A percentile compares a stretch with the other conserved stretches of the same genome.
Evolutionary conservation across 2,329 filamentous ascomycete species (phyloP).

Genomic region (Cercospora sp.): DNA sequence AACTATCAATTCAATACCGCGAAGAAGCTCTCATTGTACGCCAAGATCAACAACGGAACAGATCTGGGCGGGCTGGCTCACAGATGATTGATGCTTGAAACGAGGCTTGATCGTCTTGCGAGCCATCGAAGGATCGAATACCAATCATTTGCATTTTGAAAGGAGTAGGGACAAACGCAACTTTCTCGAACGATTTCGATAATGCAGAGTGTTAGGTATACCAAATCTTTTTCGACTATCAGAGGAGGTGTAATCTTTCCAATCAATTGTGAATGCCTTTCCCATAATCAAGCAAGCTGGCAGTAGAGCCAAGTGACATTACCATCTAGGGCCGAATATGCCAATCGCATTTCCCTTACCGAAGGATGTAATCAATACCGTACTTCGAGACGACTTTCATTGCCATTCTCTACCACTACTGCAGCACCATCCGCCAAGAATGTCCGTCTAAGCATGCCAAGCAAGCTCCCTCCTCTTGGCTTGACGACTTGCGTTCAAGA

Average conservation of each 20-base stretch:
- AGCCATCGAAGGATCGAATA: background rate
- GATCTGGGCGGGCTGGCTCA: background rate
- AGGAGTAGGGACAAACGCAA: background rate
- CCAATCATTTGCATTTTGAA: background rate
- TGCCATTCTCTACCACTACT: background rate
- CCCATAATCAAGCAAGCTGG: background rate
- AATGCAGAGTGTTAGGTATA: background rate
- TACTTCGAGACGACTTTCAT: background rate
- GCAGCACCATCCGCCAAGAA: background rate
- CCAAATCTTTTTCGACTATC: background rate
- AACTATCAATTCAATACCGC: background rate
- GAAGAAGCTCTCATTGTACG: background rate
- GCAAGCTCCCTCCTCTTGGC: background rate
- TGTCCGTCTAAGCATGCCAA: background rate
- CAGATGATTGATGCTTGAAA: background rate
- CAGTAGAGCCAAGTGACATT: background rate
- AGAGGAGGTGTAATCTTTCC: background rate
- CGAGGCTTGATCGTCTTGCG: background rate
- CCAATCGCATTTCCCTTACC: background rate
- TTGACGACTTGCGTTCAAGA: background rate
- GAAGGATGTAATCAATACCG: too few species aligned
- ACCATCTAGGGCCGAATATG: background rate
- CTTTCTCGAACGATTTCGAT: background rate
- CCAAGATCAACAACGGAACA: background rate
- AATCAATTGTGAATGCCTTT: background rate